phyloP scores from a whole-genome alignment of 345 rosid genomes.

The Arabidopsis thaliana region TAIR10.1 NC_003076.8:6358501-6359000 shows the following conservation, averaged over 20 bases:
- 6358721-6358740: constrained; percentile 58
- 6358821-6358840: constrained; percentile 36
- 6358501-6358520: neutral
- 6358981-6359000: neutral
- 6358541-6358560: no score
- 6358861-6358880: constrained; percentile 30
- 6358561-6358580: neutral
- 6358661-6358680: constrained; percentile 36
- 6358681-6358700: constrained; percentile 58
- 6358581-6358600: neutral
- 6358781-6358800: neutral
- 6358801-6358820: neutral
- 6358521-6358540: neutral
- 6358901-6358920: constrained; percentile 36
- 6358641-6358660: neutral
- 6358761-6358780: neutral
- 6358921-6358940: constrained; percentile 33
- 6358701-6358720: constrained; percentile 55
- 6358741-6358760: constrained; percentile 47
- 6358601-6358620: constrained; percentile 6
- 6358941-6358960: constrained; percentile 3
- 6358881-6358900: constrained; percentile 24
- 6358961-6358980: constrained; percentile 18
- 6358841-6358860: constrained; percentile 40
- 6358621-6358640: neutral